Percentiles rank a stretch among this genome's conserved stretches.
Evolutionary conservation across 31 red algal genomes (phyloP).

Genomic region (Odonthalia washingtoniensis): DNA sequence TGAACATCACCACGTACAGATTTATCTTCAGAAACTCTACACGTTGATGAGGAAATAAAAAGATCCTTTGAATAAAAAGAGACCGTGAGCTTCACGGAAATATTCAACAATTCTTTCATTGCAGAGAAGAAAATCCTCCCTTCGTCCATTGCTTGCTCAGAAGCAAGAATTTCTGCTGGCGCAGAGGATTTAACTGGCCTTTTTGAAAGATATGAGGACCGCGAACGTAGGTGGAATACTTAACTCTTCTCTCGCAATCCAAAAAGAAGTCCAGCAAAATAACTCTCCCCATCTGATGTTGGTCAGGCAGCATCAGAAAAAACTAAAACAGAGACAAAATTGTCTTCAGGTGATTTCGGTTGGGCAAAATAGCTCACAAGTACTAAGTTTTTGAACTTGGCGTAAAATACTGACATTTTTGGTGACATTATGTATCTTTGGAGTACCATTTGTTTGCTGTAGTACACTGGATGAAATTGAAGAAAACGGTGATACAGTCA

Average conservation of each 20-base stretch:
- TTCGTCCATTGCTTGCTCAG: conserved; percentile 26
- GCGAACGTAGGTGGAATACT: neutral
- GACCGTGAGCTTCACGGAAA: no score
- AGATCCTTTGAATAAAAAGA: no score
- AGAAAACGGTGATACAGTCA: neutral
- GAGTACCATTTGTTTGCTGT: neutral
- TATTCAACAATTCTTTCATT: no score
- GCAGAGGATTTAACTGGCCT: neutral
- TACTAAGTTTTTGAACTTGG: neutral
- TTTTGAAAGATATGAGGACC: neutral
- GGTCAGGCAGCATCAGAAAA: conserved; percentile 3
- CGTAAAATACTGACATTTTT: neutral
- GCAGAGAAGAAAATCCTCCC: no score
- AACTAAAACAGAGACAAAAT: neutral
- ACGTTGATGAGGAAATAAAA: neutral
- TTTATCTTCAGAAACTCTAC: neutral
- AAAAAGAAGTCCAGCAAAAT: neutral
- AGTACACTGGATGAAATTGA: neutral
- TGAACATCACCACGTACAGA: neutral
- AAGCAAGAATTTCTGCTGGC: no score
- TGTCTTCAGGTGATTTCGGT: neutral
- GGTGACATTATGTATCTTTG: neutral
- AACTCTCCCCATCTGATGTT: neutral
- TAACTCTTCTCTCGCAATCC: neutral
- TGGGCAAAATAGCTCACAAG: neutral